These are phyloP conservation scores for Echinosophora koreensis DNA, from an alignment of 306 rosid species.

Conservation along the genomic window DNA sequence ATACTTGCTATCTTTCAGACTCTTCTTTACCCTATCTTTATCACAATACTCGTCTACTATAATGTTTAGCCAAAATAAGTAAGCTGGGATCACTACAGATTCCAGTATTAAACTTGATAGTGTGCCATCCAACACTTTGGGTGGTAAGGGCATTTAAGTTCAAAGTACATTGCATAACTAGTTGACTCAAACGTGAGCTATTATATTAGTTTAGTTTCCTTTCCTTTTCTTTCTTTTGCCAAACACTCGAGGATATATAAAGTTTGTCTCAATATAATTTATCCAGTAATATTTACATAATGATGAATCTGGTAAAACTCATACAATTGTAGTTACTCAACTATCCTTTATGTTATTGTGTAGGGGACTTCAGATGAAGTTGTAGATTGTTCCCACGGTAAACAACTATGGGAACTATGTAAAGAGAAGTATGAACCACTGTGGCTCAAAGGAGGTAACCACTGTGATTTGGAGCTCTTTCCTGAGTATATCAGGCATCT, in stretches of 20 bases:
- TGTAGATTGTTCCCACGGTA: slow-evolving; percentile 93
- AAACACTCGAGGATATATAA: background rate
- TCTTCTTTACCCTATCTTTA: background rate
- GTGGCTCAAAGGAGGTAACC: slow-evolving; percentile 96
- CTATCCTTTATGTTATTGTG: slow-evolving; percentile 40
- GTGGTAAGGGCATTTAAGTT: background rate
- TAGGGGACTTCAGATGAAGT: slow-evolving; percentile 96
- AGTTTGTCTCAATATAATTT: background rate
- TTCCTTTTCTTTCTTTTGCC: background rate
- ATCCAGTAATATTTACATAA: background rate
- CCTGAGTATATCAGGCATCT: slow-evolving; percentile 89
- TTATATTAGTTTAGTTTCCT: background rate
- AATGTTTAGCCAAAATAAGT: background rate
- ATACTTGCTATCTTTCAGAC: slow-evolving; percentile 2
- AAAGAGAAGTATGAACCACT: slow-evolving; percentile 92
- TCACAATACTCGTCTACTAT: background rate
- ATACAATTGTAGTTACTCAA: slow-evolving; percentile 20
- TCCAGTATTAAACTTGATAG: background rate
- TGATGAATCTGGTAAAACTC: background rate
- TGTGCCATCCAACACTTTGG: background rate
- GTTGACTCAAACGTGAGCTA: background rate
- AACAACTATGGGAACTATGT: slow-evolving; percentile 95
- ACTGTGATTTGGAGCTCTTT: slow-evolving; percentile 86
- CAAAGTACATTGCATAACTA: background rate
- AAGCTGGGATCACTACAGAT: background rate